A percentile compares a stretch with the other conserved stretches of the same genome.
Conservation (phyloP, 495 filamentous ascomycete species). For the Melanomma pulvis-pyrius region DNA sequence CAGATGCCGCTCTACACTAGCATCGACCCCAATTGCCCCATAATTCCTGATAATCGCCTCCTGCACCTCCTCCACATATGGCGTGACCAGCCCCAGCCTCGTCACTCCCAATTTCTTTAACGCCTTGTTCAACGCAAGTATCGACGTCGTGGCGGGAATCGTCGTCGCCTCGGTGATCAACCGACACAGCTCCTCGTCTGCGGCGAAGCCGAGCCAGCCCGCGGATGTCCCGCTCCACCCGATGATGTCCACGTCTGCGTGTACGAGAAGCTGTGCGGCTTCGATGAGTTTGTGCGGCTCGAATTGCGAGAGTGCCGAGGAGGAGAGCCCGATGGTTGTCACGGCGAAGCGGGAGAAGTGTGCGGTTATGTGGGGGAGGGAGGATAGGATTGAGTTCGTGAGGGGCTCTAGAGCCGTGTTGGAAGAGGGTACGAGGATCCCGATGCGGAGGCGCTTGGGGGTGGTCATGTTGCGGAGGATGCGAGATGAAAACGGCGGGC, state of each 20-base stretch:
- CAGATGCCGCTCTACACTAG: conserved; percentile 34
- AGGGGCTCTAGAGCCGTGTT: conserved; percentile 27
- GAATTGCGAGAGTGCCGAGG: conserved; percentile 11
- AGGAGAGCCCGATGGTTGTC: conserved; percentile 13
- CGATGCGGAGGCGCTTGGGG: conserved; percentile 4
- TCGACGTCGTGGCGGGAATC: conserved; percentile 37
- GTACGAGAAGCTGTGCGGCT: conserved; percentile 16
- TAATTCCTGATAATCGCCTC: conserved; percentile 39
- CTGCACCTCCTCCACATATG: conserved; percentile 40
- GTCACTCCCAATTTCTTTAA: conserved; percentile 28
- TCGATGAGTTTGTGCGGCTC: conserved; percentile 5
- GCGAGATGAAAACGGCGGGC: too few relatives aligned
- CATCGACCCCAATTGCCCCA: conserved; percentile 33
- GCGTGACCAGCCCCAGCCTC: conserved; percentile 40
- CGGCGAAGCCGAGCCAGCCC: conserved; percentile 41
- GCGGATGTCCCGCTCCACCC: conserved; percentile 41
- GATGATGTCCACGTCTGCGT: conserved; percentile 28
- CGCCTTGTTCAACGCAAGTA: conserved; percentile 40
- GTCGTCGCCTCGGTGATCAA: conserved; percentile 36
- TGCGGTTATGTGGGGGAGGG: neutral
- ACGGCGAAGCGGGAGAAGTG: conserved; percentile 22
- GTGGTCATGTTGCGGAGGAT: neutral
- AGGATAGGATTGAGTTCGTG: conserved; percentile 8
- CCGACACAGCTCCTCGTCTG: conserved; percentile 35
- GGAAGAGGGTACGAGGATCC: conserved; percentile 20